Evolutionary conservation across 345 rosid genomes (phyloP), one percentile per base, ranked within the genome.

Genomic region (Dipteronia dyeriana): DNA sequence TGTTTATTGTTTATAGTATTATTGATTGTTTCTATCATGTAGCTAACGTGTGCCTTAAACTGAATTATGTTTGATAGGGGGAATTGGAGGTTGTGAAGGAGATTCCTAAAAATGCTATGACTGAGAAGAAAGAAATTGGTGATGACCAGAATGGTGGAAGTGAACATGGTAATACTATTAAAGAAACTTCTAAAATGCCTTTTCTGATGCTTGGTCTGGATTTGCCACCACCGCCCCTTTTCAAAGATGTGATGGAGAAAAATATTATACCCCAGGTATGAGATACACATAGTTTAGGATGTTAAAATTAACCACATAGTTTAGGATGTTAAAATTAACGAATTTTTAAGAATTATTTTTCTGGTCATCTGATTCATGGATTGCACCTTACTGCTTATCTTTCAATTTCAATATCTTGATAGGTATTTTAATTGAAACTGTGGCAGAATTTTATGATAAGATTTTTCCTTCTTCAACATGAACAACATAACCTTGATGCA

Each of bases 241-340:
- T 96, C 86, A 87, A 91, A 87, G 99, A 96, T 73, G 97, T 94
- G 79, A 92, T 96, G 99, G 99, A 96, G 86, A 96, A 96, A 84
- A 96, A 94, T 82, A 96, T 96, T 6, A 96, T 96, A 76, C 99
- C 98, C 5, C 99, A 96, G 97, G 99, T 92, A 86, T 4, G 53
- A n/a, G 39, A 12, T 83, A 23, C 19, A 38, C 8, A 62, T 14
- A 34, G 19, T 67, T 67, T 76, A 47, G 23, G 13, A 39, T 23
- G 34, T 63, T 56, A 14, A 72, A 20, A 65, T 8, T 53, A 8
- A 38, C 60, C 19, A 38, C 8, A 62, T 14, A 34, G 19, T 67
- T 67, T 76, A 47, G 23, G 13, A 39, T 23, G 34, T 63, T 56
- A 14, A 72, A 20, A 65, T 8, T 53, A 8, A 38, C 60, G 25